Evolutionary conservation across 108 stramenopile genomes (phyloP), one percentile per base, ranked within the genome.

Genomic region (Heterococcus sp.): DNA sequence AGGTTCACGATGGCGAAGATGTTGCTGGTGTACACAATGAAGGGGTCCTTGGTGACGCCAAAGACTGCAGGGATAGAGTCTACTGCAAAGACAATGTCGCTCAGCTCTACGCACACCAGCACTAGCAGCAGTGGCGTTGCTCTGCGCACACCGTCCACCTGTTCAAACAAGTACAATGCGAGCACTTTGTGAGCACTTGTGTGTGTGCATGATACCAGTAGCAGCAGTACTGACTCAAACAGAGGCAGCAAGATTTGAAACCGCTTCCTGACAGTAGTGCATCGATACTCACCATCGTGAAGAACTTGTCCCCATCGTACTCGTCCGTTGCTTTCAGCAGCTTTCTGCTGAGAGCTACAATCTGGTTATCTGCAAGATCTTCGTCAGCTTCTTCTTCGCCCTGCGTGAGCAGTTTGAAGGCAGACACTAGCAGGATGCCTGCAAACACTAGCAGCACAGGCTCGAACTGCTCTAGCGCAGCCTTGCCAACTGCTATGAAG

Each of bases 61-160:
- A 95, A 95, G 3, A 95, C 95, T 29, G 97, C 95, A 1, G 97
- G 97, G 78, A 98, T 93, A 1, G 86, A 87, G 71, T 88, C 87
- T 27, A 88, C 83, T 30, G 87, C 87, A 35, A 87, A 87, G 64
- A 87, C 75, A 21, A 87, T 37, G 76, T 87, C 87, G 37, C 73
- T 72, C 21, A 87, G 82, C 82, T 87, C 87, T 39, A 87, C 76
- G 85, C 87, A 87, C 64, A 85, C 69, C 26, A 87, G 73, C 64
- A 68, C 75, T 5, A 86, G 31, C 34, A 87, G 73, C 4, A 87
- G 81, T 4, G 87, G 87, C 3, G 87, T 87, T 14, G 87, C 87
- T n/a, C 36, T 34, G 39, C 37, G 37, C 28, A 71, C 71, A 26
- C 81, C 82, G 63, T 83, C 71, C 30, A 71, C 76, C 84, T 76